A percentile compares a stretch with the other conserved stretches of the same genome.
Conservation (phyloP, 495 filamentous ascomycete species). For the Saxophila tyrrhenica region DNA sequence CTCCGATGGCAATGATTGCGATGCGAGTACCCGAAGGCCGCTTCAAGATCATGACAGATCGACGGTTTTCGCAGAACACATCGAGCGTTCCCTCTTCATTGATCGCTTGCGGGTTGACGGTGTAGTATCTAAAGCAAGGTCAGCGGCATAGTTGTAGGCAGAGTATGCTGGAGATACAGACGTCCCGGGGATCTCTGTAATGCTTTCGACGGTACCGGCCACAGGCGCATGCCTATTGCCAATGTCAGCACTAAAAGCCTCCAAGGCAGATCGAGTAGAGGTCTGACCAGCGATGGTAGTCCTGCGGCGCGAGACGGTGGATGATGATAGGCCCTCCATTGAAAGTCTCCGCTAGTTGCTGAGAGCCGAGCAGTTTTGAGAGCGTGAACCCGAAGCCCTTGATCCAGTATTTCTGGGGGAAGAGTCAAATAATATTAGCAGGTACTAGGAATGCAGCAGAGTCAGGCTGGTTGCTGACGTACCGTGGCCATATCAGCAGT, state of each 20-base stretch:
- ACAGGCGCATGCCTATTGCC: slow-evolving; percentile 17
- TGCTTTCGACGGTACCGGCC: slow-evolving; percentile 10
- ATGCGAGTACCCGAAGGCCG: slow-evolving; percentile 27
- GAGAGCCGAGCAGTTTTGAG: slow-evolving; percentile 12
- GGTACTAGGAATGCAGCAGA: too few relatives aligned
- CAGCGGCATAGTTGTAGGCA: not conserved
- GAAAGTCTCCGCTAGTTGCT: slow-evolving; percentile 12
- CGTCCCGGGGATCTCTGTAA: slow-evolving; percentile 20
- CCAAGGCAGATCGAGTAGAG: not conserved
- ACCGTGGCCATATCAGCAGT: slow-evolving; percentile 22
- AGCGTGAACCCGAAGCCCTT: slow-evolving; percentile 24
- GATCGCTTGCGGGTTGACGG: slow-evolving; percentile 39
- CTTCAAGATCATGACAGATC: slow-evolving; percentile 32
- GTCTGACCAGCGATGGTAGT: slow-evolving; percentile 21
- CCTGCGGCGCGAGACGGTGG: slow-evolving; percentile 21
- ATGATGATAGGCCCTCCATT: slow-evolving; percentile 20
- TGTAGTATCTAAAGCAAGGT: slow-evolving; percentile 14
- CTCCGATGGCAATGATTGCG: slow-evolving; percentile 33
- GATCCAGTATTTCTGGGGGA: slow-evolving; percentile 28
- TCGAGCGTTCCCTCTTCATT: slow-evolving; percentile 33
- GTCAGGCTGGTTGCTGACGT: too few relatives aligned
- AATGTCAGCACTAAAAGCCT: not conserved
- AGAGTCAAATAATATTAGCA: too few relatives aligned
- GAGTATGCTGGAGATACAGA: not conserved
- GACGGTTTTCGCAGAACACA: slow-evolving; percentile 36